Conservation (phyloP, 192 early-diverging fungal species). For the Backusella macrospora region DNA sequence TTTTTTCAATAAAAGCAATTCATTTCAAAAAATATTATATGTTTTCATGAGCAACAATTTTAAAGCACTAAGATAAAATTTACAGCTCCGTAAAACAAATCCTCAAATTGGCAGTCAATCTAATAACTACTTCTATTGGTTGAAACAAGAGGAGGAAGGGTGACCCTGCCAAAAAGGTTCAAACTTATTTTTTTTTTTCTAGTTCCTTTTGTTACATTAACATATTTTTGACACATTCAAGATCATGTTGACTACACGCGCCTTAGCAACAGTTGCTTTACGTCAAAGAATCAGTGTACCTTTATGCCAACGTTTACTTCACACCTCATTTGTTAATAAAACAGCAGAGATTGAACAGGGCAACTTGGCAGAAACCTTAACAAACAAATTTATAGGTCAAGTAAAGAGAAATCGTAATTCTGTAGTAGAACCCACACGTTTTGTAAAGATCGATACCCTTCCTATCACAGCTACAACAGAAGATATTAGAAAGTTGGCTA, state of each 20-base stretch:
- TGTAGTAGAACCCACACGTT: slow-evolving; percentile 8
- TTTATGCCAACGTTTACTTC: neutral
- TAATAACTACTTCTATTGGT: neutral
- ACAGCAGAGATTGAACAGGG: neutral
- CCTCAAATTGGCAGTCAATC: neutral
- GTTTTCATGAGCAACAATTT: no score
- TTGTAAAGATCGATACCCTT: slow-evolving; percentile 30
- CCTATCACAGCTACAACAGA: slow-evolving; percentile 36
- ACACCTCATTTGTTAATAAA: neutral
- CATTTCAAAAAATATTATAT: no score
- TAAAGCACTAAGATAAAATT: no score
- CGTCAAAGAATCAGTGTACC: slow-evolving; percentile 9
- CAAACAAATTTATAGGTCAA: neutral
- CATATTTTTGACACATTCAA: slow-evolving; percentile 4
- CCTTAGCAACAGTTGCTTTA: neutral
- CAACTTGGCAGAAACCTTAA: neutral
- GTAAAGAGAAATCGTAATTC: neutral
- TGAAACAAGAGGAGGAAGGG: neutral
- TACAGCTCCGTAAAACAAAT: no score
- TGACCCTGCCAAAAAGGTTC: slow-evolving; percentile 16
- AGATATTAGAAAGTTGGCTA: slow-evolving; percentile 35
- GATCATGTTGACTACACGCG: slow-evolving; percentile 9
- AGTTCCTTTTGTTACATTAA: neutral
- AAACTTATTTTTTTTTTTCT: neutral
- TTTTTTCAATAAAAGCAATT: no score